Base-by-base conservation (phyloP, 139 green algal species). In the Gonium pectorale region DNA sequence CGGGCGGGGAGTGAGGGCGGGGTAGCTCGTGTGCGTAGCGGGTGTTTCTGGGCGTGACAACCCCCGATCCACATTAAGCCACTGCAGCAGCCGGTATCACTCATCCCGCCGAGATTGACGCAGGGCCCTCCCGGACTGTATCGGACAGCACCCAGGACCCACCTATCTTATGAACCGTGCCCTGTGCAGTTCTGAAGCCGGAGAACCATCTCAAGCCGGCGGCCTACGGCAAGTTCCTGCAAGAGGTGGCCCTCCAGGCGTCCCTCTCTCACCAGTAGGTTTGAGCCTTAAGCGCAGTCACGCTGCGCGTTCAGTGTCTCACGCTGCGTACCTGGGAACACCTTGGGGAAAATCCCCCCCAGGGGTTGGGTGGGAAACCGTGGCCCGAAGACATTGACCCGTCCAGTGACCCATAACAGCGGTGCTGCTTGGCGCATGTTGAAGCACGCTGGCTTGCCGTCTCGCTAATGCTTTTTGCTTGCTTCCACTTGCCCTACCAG, bases 191-290 rank as follows among this genome's bases (percentile, higher is more conserved):
- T 0, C 46, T 85, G 0, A 85, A 85, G 33, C 79, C 79, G 13
- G 79, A 77, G 26, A 43, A 68, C 35, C 79, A 85, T 29, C 67
- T 78, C 27, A 15, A 13, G 24, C 33, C 46, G 1, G 2, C 11
- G 2, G 68, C 33, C 66, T 85, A 85, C 44, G 13, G 3, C 46
- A 85, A 85, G 49, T 85, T 85, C 62, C 44, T 85, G 26, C 79
- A 85, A 49, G 79, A 85, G 64, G 79, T 85, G 40, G 49, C 79
- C 44, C 77, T 85, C 21, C 79, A 85, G n/a, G 33, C 49, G 24
- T 64, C 64, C 7, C 33, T 85, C 11, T 0, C 41, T 6, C 66
- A 85, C 49, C 13, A 33, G 79, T 85, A 43, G 26, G 38, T 22
- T 17, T 22, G 35, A 8, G 66, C 22, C 35, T 72, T 33, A 5